Conservation (phyloP, 352 stramenopile species). For the Plasmopara viticola region DNA sequence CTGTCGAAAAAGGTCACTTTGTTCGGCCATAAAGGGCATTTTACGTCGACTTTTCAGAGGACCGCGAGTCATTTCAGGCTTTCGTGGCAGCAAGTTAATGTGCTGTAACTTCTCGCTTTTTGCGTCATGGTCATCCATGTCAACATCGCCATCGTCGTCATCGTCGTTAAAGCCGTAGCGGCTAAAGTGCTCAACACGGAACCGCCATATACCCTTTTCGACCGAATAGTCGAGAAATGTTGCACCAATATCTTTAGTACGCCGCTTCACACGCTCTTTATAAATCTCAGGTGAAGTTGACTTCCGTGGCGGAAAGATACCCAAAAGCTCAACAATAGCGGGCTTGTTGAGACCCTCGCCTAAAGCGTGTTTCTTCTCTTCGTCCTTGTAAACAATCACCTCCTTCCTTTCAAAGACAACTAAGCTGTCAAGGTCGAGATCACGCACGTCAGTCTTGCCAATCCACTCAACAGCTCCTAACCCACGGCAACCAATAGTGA, state of each 20-base stretch:
- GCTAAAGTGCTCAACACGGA: constrained; percentile 83
- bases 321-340: constrained; percentile 70
- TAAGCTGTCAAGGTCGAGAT: constrained; percentile 72
- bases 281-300: constrained; percentile 53
- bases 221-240: constrained; percentile 73
- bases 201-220: constrained; percentile 74
- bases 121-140: constrained; percentile 26
- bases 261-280: constrained; percentile 68
- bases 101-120: constrained; percentile 14
- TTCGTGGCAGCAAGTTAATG: constrained; percentile 18
- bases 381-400: constrained; percentile 81
- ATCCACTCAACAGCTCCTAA: constrained; percentile 78
- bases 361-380: constrained; percentile 75
- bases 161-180: constrained; percentile 75
- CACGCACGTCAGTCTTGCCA: constrained; percentile 69
- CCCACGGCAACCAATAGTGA: constrained; percentile 75
- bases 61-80: constrained; percentile 23
- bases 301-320: constrained; percentile 69
- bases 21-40: constrained; percentile 22
- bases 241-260: constrained; percentile 69
- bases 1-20: constrained; percentile 35
- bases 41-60: constrained; percentile 16
- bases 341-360: constrained; percentile 72
- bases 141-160: constrained; percentile 59
- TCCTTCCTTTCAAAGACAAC: constrained; percentile 81